phyloP scores from a whole-genome alignment of 129 eudicot genomes.

The Artemisia tridentata region DNA sequence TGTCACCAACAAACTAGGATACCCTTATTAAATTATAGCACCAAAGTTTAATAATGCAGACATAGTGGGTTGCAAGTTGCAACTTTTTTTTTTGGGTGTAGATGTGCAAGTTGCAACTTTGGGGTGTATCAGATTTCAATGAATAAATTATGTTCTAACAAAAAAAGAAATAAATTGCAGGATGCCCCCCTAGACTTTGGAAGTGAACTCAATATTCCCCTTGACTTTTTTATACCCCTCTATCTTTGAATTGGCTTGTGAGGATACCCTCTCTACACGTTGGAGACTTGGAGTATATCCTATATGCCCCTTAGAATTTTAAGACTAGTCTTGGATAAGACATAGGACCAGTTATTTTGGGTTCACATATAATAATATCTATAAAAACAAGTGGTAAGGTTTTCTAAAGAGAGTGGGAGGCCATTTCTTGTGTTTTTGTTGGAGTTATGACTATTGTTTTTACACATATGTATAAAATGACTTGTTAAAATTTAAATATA shows the following conservation, averaged over 20 bases:
- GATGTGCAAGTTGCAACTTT: neutral
- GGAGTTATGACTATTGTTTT: no score
- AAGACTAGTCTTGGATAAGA: no score
- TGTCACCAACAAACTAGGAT: neutral
- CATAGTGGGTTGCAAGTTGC: constrained; percentile 5
- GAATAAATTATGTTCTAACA: neutral
- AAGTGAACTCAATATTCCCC: neutral
- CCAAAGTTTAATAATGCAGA: neutral
- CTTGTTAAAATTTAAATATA: no score
- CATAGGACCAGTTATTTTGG: neutral
- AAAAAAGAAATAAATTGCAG: neutral
- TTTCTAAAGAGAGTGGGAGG: no score
- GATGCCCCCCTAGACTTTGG: neutral
- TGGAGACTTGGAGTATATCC: neutral
- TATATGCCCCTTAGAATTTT: neutral
- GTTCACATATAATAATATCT: neutral
- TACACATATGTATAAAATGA: no score
- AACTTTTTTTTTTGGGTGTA: no score
- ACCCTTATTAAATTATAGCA: no score
- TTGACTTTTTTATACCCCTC: neutral
- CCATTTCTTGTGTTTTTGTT: no score
- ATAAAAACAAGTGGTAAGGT: neutral
- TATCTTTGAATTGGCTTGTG: neutral
- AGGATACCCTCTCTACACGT: neutral
- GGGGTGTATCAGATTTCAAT: neutral